Evolutionary conservation across 345 rosid genomes (phyloP), one percentile per base, ranked within the genome.

Genomic region (Turritis glabra): DNA sequence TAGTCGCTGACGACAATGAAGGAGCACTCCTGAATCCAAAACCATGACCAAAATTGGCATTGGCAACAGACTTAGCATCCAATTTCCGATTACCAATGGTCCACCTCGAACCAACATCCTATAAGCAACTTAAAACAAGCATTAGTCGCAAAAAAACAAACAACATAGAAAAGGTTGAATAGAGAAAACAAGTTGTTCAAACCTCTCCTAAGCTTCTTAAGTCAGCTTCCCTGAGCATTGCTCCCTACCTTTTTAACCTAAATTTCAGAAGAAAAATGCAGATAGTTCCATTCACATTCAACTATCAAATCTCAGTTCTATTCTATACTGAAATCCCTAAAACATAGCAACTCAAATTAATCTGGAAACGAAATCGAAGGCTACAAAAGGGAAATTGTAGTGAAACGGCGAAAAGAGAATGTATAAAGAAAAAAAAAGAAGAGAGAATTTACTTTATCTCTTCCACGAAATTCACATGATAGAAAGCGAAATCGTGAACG

Each of bases 1-100:
- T 70, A 9, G 79, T 66, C 0, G 81, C 80, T 27, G 84, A 75
- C 6, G 80, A 71, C 44, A 72, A 68, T 0, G 90, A 64, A 10
- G 90, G 85, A 2, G 83, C 80, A 79, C 54, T 83, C 13, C 82
- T 35, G 74, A 64, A 59, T 17, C 81, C 87, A 55, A 72, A 71
- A 29, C 75, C 85, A 10, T 54, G 25, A 48, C 80, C 56, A 27
- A 26, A 43, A 69, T 88, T 81, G 8, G 62, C 14, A 58, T 58
- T 80, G 29, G 74, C n/a, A 37, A 80, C 50, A 17, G 81, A 78
- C 65, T 81, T 85, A 46, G 80, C 50, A 72, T 60, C 71, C 18
- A 79, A 3, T 54, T 68, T 67, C 38, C 71, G 67, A 51, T 50
- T 77, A 73, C 66, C 77, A 30, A 72, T 58, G 0, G 67, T 44